Evolutionary conservation across 257 asterid species (phyloP), one percentile per base, ranked within the genome.

Genomic region (Avicennia marina): DNA sequence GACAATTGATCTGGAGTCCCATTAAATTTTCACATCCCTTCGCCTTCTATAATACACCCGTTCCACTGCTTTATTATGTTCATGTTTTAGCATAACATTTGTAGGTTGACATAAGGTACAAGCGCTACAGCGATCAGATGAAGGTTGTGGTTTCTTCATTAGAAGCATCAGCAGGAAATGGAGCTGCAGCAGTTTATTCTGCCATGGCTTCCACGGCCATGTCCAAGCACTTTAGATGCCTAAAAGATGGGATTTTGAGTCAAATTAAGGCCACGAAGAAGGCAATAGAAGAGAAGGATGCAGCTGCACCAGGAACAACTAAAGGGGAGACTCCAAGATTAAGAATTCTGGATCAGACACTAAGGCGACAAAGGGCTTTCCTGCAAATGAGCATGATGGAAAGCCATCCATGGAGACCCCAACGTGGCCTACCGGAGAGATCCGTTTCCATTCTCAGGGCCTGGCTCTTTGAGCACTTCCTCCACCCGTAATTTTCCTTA

Each of bases 381-480:
- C 98, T 85, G 48, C 96, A 90, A 42, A 85, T 85, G 89, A 78
- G 64, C 68, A 52, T 76, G 80, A 84, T 90, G 96, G 96, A 84
- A 33, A 67, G 40, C 39, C 95, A 87, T 66, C 96, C 98, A 15
- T 90, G 98, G 98, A 66, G 98, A 56, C 98, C 98, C 0, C 94
- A 87, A 36, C 80, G 98, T 0, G 98, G 98, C 24, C 62, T 90
- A 0, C 98, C 98, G 1, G 98, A 90, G 25, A 55, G 95, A 66
- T 77, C 98, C 1, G 96, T 90, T 1, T 82, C 94, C 18, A 69
- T 75, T 0, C 81, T 75, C 24, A 79, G 98, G 0, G 96, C 96
- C 2, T 90, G 98, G 98, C 95, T 90, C 33, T 90, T 90, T 69
- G 98, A 90, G 41, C 98, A 90, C 83, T 90, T 90, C 58, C 87